phyloP scores from a whole-genome alignment of 768 basidiomycete genomes.

The Mycena indigotica region DNA sequence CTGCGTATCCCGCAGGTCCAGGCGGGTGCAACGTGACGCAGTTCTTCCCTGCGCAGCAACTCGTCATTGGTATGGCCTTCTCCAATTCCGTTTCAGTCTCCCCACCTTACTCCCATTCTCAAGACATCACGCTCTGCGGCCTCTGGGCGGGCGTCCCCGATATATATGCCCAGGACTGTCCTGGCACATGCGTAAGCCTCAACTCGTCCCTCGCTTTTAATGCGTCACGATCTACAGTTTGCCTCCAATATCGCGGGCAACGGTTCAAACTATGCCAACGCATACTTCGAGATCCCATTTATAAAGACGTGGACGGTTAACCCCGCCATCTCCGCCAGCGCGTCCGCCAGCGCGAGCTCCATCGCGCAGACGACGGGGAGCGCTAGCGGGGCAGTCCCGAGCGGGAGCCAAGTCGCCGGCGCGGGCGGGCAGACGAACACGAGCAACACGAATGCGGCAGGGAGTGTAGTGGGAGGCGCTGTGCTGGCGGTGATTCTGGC shows the following conservation, averaged over 20 bases:
- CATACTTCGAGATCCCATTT: constrained; percentile 66
- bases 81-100: not conserved
- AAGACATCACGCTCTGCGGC: constrained; percentile 59
- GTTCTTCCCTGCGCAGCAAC: constrained; percentile 50
- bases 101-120: constrained; percentile 37
- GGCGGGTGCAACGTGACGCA: constrained; percentile 45
- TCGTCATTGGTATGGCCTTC: constrained; percentile 38
- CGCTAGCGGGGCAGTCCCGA: too few species aligned
- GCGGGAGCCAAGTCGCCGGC: too few species aligned
- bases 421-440: too few species aligned
- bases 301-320: not conserved
- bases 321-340: not conserved
- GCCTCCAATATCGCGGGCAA: constrained; percentile 54
- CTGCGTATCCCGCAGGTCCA: constrained; percentile 38
- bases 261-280: constrained; percentile 55
- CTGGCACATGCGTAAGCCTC: constrained; percentile 46
- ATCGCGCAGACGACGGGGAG: constrained; percentile 1
- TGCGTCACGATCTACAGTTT: constrained; percentile 31
- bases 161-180: constrained; percentile 48
- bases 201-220: not conserved
- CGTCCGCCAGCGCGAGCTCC: not conserved
- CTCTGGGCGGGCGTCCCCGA: constrained; percentile 52
- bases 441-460: too few species aligned
- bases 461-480: too few species aligned
- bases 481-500: too few species aligned